These are phyloP conservation scores for Nephromyces sp. DNA, from an alignment of 169 alveolate species.

Conservation along the genomic window DNA sequence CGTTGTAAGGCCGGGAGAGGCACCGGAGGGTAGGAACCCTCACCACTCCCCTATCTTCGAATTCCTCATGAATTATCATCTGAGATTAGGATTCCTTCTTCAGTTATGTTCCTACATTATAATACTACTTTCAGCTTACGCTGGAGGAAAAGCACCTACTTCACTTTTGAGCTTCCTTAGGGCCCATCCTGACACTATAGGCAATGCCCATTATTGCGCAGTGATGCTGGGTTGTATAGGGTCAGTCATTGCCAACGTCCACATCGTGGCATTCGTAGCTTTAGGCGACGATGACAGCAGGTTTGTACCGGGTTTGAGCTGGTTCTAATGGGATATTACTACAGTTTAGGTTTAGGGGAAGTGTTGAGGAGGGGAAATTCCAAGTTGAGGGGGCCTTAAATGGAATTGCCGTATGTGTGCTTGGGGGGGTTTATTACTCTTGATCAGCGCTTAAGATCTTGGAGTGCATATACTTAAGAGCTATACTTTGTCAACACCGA, in stretches of 20 bases:
- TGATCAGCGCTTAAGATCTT: no score
- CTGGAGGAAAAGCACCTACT: constrained; percentile 63
- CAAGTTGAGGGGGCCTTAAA: no score
- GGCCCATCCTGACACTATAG: constrained; percentile 65
- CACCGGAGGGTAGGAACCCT: constrained; percentile 86
- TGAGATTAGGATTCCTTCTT: constrained; percentile 65
- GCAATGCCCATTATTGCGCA: constrained; percentile 62
- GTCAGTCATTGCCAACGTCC: constrained; percentile 61
- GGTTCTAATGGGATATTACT: no score
- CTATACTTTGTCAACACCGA: no score
- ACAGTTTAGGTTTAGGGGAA: no score
- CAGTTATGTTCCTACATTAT: constrained; percentile 51
- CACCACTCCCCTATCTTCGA: constrained; percentile 80
- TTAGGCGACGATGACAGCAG: constrained; percentile 74
- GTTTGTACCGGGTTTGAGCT: no score
- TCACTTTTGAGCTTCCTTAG: constrained; percentile 63
- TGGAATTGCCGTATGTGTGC: no score
- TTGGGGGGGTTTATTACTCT: no score
- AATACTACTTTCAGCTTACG: constrained; percentile 46
- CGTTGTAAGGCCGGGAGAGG: constrained; percentile 87
- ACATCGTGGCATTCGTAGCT: constrained; percentile 63
- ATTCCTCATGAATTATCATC: constrained; percentile 67
- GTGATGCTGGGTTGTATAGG: constrained; percentile 63
- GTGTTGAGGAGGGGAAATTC: no score
- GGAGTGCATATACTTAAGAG: no score